These are phyloP conservation scores for Draba incana DNA, from an alignment of 345 rosid species.

Conservation along the genomic window DNA sequence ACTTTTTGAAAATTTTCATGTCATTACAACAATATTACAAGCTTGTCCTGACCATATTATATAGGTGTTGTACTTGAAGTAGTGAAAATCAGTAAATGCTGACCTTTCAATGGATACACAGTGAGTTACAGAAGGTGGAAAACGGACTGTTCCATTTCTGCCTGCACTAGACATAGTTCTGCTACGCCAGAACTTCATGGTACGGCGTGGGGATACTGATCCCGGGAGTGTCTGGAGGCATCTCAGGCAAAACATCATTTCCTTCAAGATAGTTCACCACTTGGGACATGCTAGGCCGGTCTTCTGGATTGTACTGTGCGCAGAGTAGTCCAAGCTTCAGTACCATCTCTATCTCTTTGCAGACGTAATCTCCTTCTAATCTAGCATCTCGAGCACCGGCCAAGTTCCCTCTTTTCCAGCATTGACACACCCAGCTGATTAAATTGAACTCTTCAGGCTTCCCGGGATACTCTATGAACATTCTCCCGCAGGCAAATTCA, in stretches of 20 bases:
- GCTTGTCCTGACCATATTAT: background rate
- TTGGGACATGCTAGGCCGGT: conserved; percentile 71
- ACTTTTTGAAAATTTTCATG: background rate
- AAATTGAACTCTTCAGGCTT: conserved; percentile 73
- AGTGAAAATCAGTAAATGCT: conserved; percentile 6
- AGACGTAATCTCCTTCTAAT: conserved; percentile 50
- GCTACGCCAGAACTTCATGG: conserved; percentile 40
- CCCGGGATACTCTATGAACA: conserved; percentile 79
- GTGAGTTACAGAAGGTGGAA: background rate
- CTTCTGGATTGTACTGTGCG: conserved; percentile 54
- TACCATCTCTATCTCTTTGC: conserved; percentile 53
- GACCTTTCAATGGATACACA: conserved; percentile 22
- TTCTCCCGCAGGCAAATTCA: conserved; percentile 84
- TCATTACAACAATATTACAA: conserved; percentile 18
- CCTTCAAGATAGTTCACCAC: conserved; percentile 69
- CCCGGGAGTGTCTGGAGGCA: conserved; percentile 44
- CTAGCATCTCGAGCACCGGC: conserved; percentile 65
- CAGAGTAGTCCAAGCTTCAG: conserved; percentile 77
- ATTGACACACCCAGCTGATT: conserved; percentile 87
- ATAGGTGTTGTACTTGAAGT: background rate
- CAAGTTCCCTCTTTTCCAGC: conserved; percentile 53
- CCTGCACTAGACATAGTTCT: conserved; percentile 3
- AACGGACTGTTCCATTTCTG: background rate
- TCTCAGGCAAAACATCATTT: conserved; percentile 46
- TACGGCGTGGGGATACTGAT: conserved; percentile 41